phyloP scores from a whole-genome alignment of 441 rosid genomes.

The Flueggea neowawraea region DNA sequence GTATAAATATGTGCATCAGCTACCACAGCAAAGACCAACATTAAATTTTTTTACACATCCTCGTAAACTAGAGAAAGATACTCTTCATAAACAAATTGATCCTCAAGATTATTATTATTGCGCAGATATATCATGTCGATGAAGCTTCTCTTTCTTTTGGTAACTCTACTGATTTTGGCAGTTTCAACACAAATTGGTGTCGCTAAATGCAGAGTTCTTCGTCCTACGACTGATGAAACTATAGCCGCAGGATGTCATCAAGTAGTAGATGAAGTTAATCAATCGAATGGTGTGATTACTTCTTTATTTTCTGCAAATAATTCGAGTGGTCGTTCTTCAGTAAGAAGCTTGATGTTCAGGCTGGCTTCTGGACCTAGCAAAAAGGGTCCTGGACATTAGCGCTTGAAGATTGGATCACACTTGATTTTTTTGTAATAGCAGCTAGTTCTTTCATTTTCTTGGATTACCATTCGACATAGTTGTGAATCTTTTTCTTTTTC shows the following conservation, averaged over 20 bases:
- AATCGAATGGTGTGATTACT: constrained; percentile 10
- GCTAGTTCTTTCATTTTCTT: not conserved
- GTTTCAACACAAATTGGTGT: constrained; percentile 26
- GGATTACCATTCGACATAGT: constrained; percentile 1
- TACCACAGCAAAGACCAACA: no score
- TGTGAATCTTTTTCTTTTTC: constrained; percentile 2
- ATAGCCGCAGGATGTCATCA: constrained; percentile 2
- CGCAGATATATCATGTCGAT: constrained; percentile 7
- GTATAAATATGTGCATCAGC: no score
- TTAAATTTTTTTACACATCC: no score
- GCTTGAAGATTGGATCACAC: not conserved
- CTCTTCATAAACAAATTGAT: no score
- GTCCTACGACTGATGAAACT: constrained; percentile 10
- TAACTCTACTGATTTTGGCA: constrained; percentile 26
- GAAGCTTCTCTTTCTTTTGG: constrained; percentile 22
- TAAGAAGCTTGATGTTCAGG: constrained; percentile 41
- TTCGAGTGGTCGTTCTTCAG: constrained; percentile 18
- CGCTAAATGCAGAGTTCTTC: constrained; percentile 43
- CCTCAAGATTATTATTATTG: no score
- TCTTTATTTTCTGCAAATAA: constrained; percentile 26
- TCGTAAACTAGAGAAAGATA: no score
- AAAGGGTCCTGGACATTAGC: constrained; percentile 72
- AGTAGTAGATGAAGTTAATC: constrained; percentile 18
- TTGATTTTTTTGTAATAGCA: not conserved
- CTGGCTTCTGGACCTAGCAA: constrained; percentile 86